Conservation (phyloP, 1,284 basidiomycete species). For the Boletus sp. region DNA sequence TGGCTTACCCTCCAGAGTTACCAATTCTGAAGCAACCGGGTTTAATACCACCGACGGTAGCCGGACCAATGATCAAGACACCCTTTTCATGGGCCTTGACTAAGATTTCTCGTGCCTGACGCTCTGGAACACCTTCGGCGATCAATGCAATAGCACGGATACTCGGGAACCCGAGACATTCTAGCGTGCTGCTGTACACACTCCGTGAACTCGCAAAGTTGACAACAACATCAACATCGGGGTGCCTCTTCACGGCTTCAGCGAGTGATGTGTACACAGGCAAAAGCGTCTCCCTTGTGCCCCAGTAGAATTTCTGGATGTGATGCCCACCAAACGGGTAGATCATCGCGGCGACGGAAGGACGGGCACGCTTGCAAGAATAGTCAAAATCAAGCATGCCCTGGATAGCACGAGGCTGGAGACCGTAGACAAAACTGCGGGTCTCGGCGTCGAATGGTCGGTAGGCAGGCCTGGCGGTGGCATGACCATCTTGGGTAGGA, state of each 20-base stretch:
- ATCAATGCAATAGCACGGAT: slow-evolving; percentile 86
- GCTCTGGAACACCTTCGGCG: slow-evolving; percentile 97
- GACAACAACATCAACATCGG: slow-evolving; percentile 95
- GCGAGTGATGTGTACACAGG: slow-evolving; percentile 94
- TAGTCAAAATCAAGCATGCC: slow-evolving; percentile 99
- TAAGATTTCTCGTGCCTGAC: slow-evolving; percentile 95
- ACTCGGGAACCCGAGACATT: slow-evolving; percentile 74
- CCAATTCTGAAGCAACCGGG: slow-evolving; percentile 99
- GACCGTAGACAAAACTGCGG: slow-evolving; percentile 95
- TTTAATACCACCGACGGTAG: slow-evolving; percentile 99
- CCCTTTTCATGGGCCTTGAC: slow-evolving; percentile 83
- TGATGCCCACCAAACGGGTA: slow-evolving; percentile 99
- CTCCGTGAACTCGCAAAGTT: slow-evolving; percentile 97
- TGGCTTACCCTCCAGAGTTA: slow-evolving; percentile 87
- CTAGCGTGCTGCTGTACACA: slow-evolving; percentile 92
- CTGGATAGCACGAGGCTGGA: slow-evolving; percentile 98
- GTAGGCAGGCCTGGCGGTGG: slow-evolving; percentile 64
- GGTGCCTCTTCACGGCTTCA: slow-evolving; percentile 93
- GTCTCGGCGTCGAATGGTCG: slow-evolving; percentile 90
- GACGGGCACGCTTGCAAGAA: slow-evolving; percentile 90
- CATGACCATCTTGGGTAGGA: slow-evolving; percentile 29
- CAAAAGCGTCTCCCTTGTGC: slow-evolving; percentile 96
- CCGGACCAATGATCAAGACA: slow-evolving; percentile 96
- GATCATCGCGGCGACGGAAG: slow-evolving; percentile 98
- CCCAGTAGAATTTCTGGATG: slow-evolving; percentile 99